Conservation (phyloP, 306 rosid genomes). For the Cajanus cajan region DNA sequence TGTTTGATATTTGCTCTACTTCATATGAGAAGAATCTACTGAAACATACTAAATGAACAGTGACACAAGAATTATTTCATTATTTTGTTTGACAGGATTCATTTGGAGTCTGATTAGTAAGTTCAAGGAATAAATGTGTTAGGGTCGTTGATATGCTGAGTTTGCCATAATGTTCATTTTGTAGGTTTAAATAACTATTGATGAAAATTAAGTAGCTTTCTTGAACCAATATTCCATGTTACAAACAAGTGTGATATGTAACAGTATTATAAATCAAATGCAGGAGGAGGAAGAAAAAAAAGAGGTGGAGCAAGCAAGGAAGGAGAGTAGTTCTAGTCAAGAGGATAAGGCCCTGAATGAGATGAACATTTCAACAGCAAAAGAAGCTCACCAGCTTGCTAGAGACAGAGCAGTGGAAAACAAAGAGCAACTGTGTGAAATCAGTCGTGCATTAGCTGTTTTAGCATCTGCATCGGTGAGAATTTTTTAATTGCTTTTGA, state of each 20-base stretch:
- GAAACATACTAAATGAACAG: not conserved
- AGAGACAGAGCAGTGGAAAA: constrained; percentile 67
- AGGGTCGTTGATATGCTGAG: constrained; percentile 11
- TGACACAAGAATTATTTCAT: not conserved
- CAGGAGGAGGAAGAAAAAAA: constrained; percentile 87
- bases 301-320: constrained; percentile 67
- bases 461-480: constrained; percentile 98
- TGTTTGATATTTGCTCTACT: constrained; percentile 24
- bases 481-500: constrained; percentile 21
- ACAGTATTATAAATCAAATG: constrained; percentile 15
- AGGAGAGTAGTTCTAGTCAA: constrained; percentile 48
- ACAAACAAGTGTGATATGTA: not conserved
- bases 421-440: constrained; percentile 85
- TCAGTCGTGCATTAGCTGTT: constrained; percentile 94
- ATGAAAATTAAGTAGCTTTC: constrained; percentile 17
- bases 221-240: constrained; percentile 22
- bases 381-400: constrained; percentile 74
- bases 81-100: not conserved
- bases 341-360: constrained; percentile 79
- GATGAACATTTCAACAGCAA: constrained; percentile 68
- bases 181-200: not conserved
- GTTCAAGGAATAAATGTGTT: constrained; percentile 11
- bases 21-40: not conserved
- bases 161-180: constrained; percentile 20
- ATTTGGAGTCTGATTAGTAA: constrained; percentile 20